phyloP scores from a whole-genome alignment of 345 rosid genomes.

The Pistacia vera region DNA sequence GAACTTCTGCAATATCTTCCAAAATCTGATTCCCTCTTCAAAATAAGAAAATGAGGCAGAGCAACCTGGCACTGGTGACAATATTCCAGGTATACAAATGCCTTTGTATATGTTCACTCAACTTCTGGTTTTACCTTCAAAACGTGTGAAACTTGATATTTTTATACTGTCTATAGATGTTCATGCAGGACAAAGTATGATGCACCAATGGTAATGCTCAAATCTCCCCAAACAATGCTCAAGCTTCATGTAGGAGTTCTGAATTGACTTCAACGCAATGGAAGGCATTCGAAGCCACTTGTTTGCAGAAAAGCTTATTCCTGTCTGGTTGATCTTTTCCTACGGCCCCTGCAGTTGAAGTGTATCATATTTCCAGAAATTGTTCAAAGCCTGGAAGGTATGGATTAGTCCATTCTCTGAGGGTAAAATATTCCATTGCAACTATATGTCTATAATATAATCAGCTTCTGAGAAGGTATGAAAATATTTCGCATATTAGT shows the following conservation, averaged over 20 bases:
- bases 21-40: conserved; percentile 42
- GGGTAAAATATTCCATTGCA: conserved; percentile 1
- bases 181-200: conserved; percentile 31
- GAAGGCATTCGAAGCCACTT: conserved; percentile 44
- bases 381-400: conserved; percentile 87
- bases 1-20: conserved; percentile 81
- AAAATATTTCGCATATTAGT: background rate
- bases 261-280: conserved; percentile 31
- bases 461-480: background rate
- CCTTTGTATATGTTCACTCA: conserved; percentile 12
- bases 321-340: conserved; percentile 77
- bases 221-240: conserved; percentile 36
- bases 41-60: conserved; percentile 53
- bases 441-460: background rate
- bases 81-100: conserved; percentile 37
- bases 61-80: conserved; percentile 36
- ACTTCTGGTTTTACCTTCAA: conserved; percentile 17
- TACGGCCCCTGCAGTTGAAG: conserved; percentile 70
- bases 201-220: conserved; percentile 48
- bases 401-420: conserved; percentile 19
- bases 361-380: conserved; percentile 74
- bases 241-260: conserved; percentile 31
- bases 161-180: conserved; percentile 28
- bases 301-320: conserved; percentile 81
- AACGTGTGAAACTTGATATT: conserved; percentile 26